These are phyloP conservation scores for Nicotiana otophora DNA, from an alignment of 257 asterid genomes.

Conservation along the genomic window DNA sequence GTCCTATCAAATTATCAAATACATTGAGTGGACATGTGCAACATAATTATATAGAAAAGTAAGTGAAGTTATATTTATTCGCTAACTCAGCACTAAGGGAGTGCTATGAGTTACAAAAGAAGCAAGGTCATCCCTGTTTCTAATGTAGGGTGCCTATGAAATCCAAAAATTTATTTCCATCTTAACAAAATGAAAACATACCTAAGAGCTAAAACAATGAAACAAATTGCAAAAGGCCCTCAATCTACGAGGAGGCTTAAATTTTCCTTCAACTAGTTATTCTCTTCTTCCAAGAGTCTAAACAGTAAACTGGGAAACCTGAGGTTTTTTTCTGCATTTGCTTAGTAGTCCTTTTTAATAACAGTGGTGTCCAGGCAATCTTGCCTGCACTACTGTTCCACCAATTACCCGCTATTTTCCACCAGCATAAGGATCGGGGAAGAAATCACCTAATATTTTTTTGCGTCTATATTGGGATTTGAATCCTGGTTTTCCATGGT, in stretches of 20 bases:
- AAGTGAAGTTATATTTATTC: neutral
- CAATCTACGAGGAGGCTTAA: no score
- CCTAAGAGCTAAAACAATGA: neutral
- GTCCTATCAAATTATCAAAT: neutral
- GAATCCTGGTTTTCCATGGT: neutral
- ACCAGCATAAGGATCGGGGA: neutral
- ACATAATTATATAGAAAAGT: neutral
- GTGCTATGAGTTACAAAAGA: neutral
- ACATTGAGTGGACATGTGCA: no score
- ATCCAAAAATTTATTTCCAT: neutral
- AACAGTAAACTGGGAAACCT: neutral
- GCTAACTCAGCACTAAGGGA: neutral
- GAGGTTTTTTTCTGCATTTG: no score
- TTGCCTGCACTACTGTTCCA: no score
- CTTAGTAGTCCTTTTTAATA: no score
- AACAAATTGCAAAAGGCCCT: no score
- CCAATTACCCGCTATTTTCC: no score
- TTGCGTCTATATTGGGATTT: neutral
- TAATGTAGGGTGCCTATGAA: neutral
- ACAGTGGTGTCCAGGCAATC: no score
- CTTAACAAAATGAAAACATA: neutral
- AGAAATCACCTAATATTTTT: neutral
- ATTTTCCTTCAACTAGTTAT: no score
- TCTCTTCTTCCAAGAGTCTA: no score
- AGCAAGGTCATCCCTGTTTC: neutral